Base-by-base conservation (phyloP, 2,329 filamentous ascomycete genomes). In the Aureobasidium melanogenum region DNA sequence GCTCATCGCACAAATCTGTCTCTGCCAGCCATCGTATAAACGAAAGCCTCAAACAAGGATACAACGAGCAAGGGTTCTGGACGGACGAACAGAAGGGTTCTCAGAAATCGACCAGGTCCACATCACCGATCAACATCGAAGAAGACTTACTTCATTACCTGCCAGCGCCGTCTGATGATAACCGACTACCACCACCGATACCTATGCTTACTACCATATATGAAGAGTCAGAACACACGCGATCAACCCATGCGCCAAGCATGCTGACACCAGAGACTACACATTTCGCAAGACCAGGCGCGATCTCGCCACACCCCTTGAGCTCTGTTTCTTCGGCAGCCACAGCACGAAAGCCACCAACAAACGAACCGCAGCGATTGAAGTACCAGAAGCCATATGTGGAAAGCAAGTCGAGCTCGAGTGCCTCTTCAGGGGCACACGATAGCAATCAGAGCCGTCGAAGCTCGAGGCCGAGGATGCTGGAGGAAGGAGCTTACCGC, bases 261-360 rank as follows among this genome's bases (percentile, higher is more conserved):
- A 46, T 26, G 19, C 22, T n/a, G 7, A 47, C 50, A 12, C 41
- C 38, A 15, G 32, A 36, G n/a, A 30, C 30, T 1, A 55, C 56
- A 34, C 56, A 22, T 17, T 61, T 34, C 32, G 59, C 59, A 19
- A 55, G 39, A 32, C 48, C 59, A 30, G 59, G 59, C 14, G 39
- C 39, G 2, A 55, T 61, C 8, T 44, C 59, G 39, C 59, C 59
- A 19, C 59, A 61, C 15, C 59, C 59, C 7, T 26, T 61, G 26
- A 61, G 59, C 24, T 52, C 59, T n/a, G 41, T 61, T 5, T 46
- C 48, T 15, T 38, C 39, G 5, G 39, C 24, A 19, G 22, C 30
- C 17, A 47, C 41, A 36, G 36, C 41, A n/a, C 24, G 38, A 3
- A 41, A 55, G 32, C 59, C 47, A 6, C 59, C 59, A 15, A 26